These are phyloP conservation scores for Nymphaea thermarum DNA, from an alignment of 164 flowering plant species.

Conservation along the genomic window DNA sequence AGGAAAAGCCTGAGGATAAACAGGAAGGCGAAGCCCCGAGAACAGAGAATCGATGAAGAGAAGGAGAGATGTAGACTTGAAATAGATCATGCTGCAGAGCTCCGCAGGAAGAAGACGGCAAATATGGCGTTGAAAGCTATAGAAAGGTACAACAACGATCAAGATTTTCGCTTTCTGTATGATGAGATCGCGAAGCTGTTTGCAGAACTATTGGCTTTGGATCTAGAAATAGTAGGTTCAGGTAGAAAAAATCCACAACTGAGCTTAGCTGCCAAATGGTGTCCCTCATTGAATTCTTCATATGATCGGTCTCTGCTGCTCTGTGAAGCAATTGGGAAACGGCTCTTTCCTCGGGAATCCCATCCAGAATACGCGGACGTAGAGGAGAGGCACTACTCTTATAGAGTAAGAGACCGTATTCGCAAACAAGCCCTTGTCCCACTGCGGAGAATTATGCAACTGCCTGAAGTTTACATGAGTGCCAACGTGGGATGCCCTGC, in stretches of 20 bases:
- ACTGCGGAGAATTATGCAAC: conserved; percentile 15
- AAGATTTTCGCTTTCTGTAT: conserved; percentile 19
- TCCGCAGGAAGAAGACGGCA: conserved; percentile 11
- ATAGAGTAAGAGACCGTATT: conserved; percentile 32
- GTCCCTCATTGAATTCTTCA: conserved; percentile 21
- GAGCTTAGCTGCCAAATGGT: conserved; percentile 24
- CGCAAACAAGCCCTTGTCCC: conserved; percentile 34
- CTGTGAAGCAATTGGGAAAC: conserved; percentile 36
- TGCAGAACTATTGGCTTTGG: conserved; percentile 9
- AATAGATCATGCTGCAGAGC: conserved; percentile 13
- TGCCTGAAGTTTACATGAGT: conserved; percentile 39
- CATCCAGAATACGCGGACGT: conserved; percentile 21
- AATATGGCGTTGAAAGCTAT: conserved; percentile 17
- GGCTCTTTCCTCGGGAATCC: conserved; percentile 24
- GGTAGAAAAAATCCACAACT: conserved; percentile 6
- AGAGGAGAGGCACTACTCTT: conserved; percentile 32
- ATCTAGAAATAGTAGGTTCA: conserved; percentile 9
- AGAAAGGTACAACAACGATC: conserved; percentile 16
- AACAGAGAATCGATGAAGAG: conserved; percentile 1
- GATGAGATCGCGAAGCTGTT: conserved; percentile 17
- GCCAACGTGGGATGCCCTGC: conserved; percentile 33
- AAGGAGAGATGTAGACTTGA: neutral
- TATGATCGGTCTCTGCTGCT: conserved; percentile 16
- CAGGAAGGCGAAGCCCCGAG: neutral
- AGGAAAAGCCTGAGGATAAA: neutral